Evolutionary conservation across 169 alveolate genomes (phyloP).

Genomic region (Plasmodium inui): DNA sequence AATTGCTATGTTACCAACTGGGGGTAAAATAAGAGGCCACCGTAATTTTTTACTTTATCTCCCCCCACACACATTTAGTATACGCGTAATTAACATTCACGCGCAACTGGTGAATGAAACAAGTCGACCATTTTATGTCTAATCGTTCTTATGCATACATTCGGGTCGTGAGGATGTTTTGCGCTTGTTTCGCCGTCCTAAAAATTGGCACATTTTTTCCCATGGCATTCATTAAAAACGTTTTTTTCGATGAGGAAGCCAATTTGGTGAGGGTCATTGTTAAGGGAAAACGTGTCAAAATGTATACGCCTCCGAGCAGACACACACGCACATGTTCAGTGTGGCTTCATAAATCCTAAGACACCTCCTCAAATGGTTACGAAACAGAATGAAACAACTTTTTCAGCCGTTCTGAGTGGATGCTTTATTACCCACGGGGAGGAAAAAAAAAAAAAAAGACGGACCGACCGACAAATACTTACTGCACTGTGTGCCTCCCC

Average conservation of each 20-base stretch:
- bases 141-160: neutral
- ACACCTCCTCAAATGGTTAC: neutral
- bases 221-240: neutral
- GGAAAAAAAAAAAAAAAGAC: neutral
- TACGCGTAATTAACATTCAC: neutral
- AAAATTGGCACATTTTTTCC: neutral
- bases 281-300: neutral
- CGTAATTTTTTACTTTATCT: too few relatives aligned
- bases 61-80: neutral
- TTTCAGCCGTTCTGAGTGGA: neutral
- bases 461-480: neutral
- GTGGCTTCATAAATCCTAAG: neutral
- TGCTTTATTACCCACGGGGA: neutral
- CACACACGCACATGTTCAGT: neutral
- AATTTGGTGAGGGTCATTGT: neutral
- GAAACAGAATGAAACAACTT: neutral
- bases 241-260: neutral
- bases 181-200: neutral
- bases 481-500: neutral
- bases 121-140: neutral
- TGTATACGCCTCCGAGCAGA: neutral
- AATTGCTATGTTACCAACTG: neutral
- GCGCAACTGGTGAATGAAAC: neutral
- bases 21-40: neutral
- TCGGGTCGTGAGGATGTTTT: neutral